A percentile compares a stretch with the other conserved stretches of the same genome.
Evolutionary conservation across 2,329 filamentous ascomycete genomes (phyloP).

Genomic region (Penicillium sp.): DNA sequence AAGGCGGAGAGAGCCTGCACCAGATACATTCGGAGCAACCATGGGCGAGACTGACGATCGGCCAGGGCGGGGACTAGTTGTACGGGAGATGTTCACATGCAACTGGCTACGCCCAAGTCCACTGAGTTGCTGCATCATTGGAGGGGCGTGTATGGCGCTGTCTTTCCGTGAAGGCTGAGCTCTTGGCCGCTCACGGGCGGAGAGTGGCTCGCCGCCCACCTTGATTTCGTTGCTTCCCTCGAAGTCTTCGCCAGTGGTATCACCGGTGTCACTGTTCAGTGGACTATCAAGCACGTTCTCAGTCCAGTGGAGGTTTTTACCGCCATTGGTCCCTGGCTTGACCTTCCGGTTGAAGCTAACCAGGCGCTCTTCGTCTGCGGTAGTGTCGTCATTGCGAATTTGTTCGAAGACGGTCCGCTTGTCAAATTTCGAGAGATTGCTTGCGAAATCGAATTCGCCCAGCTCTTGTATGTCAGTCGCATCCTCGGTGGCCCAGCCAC

Average conservation of each 20-base stretch:
- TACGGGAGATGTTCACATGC: conserved; percentile 34
- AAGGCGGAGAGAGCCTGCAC: conserved; percentile 52
- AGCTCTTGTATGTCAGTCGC: conserved; percentile 91
- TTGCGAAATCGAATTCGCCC: conserved; percentile 92
- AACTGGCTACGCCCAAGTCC: conserved; percentile 38
- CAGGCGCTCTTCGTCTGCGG: conserved; percentile 87
- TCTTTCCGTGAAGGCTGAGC: conserved; percentile 44
- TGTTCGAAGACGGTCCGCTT: conserved; percentile 90
- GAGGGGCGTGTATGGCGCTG: conserved; percentile 43
- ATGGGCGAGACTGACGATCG: conserved; percentile 47
- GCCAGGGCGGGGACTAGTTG: conserved; percentile 43
- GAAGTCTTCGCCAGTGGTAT: conserved; percentile 68
- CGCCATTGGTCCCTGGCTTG: conserved; percentile 69
- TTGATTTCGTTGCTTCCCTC: conserved; percentile 43
- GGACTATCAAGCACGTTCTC: conserved; percentile 82
- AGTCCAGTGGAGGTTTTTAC: conserved; percentile 87
- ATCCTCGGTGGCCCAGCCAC: conserved; percentile 94
- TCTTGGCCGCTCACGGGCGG: conserved; percentile 45
- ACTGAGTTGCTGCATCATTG: conserved; percentile 38
- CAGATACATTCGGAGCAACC: conserved; percentile 37
- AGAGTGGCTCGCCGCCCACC: conserved; percentile 50
- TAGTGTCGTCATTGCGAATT: conserved; percentile 82
- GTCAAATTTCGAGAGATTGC: conserved; percentile 89
- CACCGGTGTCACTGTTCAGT: conserved; percentile 74
- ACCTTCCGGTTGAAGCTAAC: conserved; percentile 80